A percentile compares a stretch with the other conserved stretches of the same genome.
phyloP scores from a whole-genome alignment of 208 protist genomes.

The Acanthamoeba royreba region DNA sequence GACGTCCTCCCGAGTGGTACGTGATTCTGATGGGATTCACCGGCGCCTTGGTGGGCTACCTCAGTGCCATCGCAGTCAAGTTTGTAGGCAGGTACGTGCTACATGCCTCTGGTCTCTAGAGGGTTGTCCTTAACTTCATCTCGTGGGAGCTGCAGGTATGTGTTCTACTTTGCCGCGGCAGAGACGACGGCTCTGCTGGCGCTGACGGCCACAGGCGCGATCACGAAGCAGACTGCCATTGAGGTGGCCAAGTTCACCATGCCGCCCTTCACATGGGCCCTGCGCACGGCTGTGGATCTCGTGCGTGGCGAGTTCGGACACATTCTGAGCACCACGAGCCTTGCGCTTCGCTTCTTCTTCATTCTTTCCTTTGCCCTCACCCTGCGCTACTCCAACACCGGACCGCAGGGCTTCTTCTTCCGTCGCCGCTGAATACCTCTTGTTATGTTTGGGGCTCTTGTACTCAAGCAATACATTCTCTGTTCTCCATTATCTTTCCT shows the following conservation, averaged over 20 bases:
- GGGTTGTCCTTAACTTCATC: neutral
- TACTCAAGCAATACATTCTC: too few relatives aligned
- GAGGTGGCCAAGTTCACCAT: slow-evolving; percentile 33
- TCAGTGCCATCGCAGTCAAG: neutral
- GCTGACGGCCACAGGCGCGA: neutral
- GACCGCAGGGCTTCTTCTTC: too few relatives aligned
- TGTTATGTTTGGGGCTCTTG: too few relatives aligned
- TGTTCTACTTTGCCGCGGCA: neutral
- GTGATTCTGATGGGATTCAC: slow-evolving; percentile 26
- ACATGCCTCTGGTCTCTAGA: neutral
- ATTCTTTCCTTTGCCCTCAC: neutral
- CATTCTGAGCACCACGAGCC: neutral
- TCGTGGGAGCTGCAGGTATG: neutral
- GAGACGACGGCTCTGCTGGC: neutral
- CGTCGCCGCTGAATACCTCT: too few relatives aligned
- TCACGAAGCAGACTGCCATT: slow-evolving; percentile 22
- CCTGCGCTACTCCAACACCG: too few relatives aligned
- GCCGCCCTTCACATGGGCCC: neutral
- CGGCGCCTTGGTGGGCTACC: neutral
- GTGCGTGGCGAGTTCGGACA: neutral
- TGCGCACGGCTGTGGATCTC: neutral
- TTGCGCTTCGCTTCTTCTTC: neutral
- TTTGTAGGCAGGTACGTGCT: neutral
- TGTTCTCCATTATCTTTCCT: too few relatives aligned
- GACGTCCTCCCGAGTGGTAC: neutral